Percentiles rank a stretch among this genome's conserved stretches.
Evolutionary conservation across 1,284 basidiomycete genomes (phyloP).

Genomic region (Anthracocystis panici-leucophaei): DNA sequence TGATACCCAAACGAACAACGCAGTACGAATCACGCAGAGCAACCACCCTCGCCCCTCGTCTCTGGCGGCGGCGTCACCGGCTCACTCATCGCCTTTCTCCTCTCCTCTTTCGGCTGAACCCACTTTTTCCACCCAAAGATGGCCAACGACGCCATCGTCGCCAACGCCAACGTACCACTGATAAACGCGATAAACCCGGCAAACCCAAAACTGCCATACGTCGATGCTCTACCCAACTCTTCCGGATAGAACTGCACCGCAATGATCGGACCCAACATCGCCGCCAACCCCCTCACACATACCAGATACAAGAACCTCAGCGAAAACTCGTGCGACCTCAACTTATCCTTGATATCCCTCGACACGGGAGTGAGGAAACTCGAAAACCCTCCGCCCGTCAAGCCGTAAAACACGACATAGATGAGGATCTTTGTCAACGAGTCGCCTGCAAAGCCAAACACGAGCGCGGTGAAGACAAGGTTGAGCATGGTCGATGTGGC

Average conservation of each 20-base stretch:
- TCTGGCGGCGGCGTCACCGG: conserved; percentile 18
- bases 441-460: conserved; percentile 54
- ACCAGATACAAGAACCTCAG: conserved; percentile 43
- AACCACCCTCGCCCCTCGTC: neutral
- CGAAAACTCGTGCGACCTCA: conserved; percentile 23
- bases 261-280: conserved; percentile 55
- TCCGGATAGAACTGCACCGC: conserved; percentile 54
- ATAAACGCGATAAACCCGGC: conserved; percentile 41
- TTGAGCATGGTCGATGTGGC: conserved; percentile 40
- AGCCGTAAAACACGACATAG: conserved; percentile 56
- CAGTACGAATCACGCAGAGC: too few relatives aligned
- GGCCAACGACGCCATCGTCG: conserved; percentile 18
- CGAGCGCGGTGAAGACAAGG: conserved; percentile 44
- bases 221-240: conserved; percentile 1
- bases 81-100: conserved; percentile 3
- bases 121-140: conserved; percentile 28
- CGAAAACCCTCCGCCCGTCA: conserved; percentile 41
- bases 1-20: too few relatives aligned
- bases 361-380: conserved; percentile 47
- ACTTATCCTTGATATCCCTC: conserved; percentile 26
- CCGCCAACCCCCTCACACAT: conserved; percentile 43
- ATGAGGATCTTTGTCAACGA: conserved; percentile 54
- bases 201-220: conserved; percentile 40
- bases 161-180: conserved; percentile 25
- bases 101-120: neutral